Conservation (phyloP, 164 flowering plant genomes). For the Pachysandra terminalis region DNA sequence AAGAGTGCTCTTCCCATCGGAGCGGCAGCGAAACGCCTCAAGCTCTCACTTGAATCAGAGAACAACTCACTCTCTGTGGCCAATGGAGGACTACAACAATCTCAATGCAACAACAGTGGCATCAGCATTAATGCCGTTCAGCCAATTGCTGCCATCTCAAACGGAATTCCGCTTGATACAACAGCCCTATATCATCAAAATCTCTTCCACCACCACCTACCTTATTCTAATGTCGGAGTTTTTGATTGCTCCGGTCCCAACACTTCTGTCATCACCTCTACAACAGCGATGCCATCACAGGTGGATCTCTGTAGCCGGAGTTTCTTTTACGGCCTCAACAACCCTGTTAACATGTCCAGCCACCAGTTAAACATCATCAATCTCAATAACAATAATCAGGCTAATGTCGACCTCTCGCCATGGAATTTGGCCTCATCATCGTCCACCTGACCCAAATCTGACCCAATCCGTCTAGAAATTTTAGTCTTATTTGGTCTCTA, state of each 20-base stretch:
- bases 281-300: constrained; percentile 26
- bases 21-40: constrained; percentile 66
- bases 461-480: not conserved
- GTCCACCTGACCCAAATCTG: constrained; percentile 12
- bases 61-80: constrained; percentile 25
- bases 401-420: constrained; percentile 7
- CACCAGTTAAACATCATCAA: constrained; percentile 15
- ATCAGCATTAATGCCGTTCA: constrained; percentile 35
- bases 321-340: constrained; percentile 49
- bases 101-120: constrained; percentile 30
- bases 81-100: constrained; percentile 24
- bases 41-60: constrained; percentile 54
- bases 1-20: constrained; percentile 79
- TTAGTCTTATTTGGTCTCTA: too few species aligned
- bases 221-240: constrained; percentile 1
- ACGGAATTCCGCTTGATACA: constrained; percentile 44
- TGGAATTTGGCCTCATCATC: constrained; percentile 9
- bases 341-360: constrained; percentile 27
- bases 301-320: constrained; percentile 34
- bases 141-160: constrained; percentile 29
- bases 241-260: constrained; percentile 20
- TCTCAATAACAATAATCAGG: not conserved
- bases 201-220: constrained; percentile 31
- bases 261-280: constrained; percentile 16
- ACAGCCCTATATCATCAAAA: constrained; percentile 43